Percentiles rank a stretch among this genome's conserved stretches.
Evolutionary conservation across 2,329 filamentous ascomycete species (phyloP).

Genomic region (Eutypella sp.): DNA sequence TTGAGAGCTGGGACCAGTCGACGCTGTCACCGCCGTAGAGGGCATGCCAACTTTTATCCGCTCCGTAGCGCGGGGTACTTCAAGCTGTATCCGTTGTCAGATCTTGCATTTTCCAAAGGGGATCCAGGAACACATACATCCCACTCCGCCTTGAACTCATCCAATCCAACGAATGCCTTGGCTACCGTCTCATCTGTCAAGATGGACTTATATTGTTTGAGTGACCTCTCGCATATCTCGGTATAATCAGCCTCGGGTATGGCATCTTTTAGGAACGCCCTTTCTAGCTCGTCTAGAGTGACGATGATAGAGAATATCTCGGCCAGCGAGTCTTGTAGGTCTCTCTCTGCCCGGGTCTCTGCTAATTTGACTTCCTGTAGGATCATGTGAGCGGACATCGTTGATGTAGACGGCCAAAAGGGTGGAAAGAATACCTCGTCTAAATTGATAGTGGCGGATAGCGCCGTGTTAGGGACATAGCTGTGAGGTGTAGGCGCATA

Average conservation of each 20-base stretch:
- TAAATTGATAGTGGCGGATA: constrained; percentile 86
- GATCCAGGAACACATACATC: constrained; percentile 51
- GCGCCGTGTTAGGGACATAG: constrained; percentile 78
- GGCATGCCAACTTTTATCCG: constrained; percentile 88
- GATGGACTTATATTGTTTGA: constrained; percentile 97
- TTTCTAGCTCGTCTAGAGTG: constrained; percentile 91
- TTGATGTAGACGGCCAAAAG: constrained; percentile 1
- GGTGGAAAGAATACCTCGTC: constrained; percentile 62
- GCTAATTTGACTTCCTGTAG: constrained; percentile 85
- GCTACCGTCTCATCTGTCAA: constrained; percentile 86
- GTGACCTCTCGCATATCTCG: constrained; percentile 85
- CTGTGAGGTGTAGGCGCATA: constrained; percentile 89
- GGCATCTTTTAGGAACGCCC: constrained; percentile 93
- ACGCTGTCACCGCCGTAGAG: constrained; percentile 66
- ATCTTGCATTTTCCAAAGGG: constrained; percentile 8
- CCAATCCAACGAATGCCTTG: constrained; percentile 79
- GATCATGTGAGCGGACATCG: constrained; percentile 2
- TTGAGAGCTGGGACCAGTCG: constrained; percentile 38
- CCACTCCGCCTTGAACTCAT: constrained; percentile 89
- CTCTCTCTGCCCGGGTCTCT: constrained; percentile 79
- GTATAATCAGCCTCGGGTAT: constrained; percentile 90
- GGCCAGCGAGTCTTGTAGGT: constrained; percentile 91
- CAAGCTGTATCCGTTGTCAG: constrained; percentile 55
- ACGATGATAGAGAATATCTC: constrained; percentile 98
- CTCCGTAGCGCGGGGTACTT: constrained; percentile 91